These are phyloP conservation scores for Thuja plicata DNA, from an alignment of 83 land plant species.

Conservation along the genomic window DNA sequence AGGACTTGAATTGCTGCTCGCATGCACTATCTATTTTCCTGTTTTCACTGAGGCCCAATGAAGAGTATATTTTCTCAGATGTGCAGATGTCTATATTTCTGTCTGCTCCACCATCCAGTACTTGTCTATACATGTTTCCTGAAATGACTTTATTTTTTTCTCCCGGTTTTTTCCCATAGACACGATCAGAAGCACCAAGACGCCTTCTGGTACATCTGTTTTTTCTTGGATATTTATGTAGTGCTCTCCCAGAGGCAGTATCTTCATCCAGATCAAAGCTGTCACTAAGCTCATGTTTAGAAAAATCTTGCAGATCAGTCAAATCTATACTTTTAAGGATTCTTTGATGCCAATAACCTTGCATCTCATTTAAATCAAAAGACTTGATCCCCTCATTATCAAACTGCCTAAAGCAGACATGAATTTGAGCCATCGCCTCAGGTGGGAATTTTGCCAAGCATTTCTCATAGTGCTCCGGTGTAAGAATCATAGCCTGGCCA, in stretches of 20 bases:
- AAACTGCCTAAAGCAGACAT: conserved; percentile 74
- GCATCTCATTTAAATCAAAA: conserved; percentile 55
- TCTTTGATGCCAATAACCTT: conserved; percentile 70
- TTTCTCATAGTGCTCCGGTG: conserved; percentile 67
- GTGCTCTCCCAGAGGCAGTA: conserved; percentile 19
- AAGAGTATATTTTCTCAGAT: neutral
- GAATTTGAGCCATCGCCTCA: conserved; percentile 24
- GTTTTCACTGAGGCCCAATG: neutral
- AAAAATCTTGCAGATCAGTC: conserved; percentile 17
- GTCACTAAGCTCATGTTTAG: neutral
- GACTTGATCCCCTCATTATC: conserved; percentile 55
- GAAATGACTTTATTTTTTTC: neutral
- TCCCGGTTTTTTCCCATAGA: neutral
- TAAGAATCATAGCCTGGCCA: conserved; percentile 70
- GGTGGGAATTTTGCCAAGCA: conserved; percentile 32
- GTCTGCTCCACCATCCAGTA: neutral
- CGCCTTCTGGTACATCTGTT: conserved; percentile 27
- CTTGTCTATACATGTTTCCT: neutral
- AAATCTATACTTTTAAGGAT: conserved; percentile 35
- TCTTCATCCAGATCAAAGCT: conserved; percentile 42
- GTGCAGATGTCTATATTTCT: neutral
- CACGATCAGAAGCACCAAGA: conserved; percentile 15
- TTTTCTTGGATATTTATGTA: conserved; percentile 29
- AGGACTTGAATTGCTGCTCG: conserved; percentile 18
- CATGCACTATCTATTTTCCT: neutral